Base-by-base conservation (phyloP, 2,329 filamentous ascomycete genomes). In the Alternaria gansuensis region DNA sequence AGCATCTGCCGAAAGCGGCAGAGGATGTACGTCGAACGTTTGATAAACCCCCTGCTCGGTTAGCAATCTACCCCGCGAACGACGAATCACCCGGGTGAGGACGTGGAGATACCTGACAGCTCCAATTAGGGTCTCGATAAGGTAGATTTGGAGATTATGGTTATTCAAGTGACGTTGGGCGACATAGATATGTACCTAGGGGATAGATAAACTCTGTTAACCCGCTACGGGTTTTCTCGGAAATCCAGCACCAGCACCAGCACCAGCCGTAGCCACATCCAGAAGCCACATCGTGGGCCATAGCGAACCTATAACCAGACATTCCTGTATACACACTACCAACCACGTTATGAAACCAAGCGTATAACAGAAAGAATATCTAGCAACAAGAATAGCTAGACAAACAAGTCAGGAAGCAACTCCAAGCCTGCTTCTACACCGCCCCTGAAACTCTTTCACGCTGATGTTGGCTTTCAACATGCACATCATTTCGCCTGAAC, bases 121-220 rank as follows among this genome's bases (percentile, higher is more conserved):
- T 58, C 55, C 51, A 53, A 54, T 54, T 54, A 44, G 50, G 43
- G 51, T 49, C 11, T 31, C 10, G 55, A 58, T 58, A 50, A 58
- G 54, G 2, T 54, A 40, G 31, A 54, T 11, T 58, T 54, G 55
- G 55, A 58, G 55, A 53, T 43, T 3, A 14, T 31, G 14, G 17
- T 17, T 17, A 17, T 17, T 17, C 17, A 17, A 17, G 26, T 28
- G 26, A 28, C 5, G 26, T 6, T 28, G 26, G 26, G 26, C 26
- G 39, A 26, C 24, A 5, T 13, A 23, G 37, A 6, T 17, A 17
- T 17, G 17, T 17, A 17, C 17, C 17, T 17, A 17, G 17, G 17
- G 17, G 17, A 17, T 17, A 17, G 17, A 2, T 17, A 17, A 17
- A 17, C 17, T 17, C 31, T 11, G 11, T 49, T 49, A 36, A 29